These are phyloP conservation scores for Saturnispora galanensis DNA, from an alignment of 805 yeast genomes.

Conservation along the genomic window DNA sequence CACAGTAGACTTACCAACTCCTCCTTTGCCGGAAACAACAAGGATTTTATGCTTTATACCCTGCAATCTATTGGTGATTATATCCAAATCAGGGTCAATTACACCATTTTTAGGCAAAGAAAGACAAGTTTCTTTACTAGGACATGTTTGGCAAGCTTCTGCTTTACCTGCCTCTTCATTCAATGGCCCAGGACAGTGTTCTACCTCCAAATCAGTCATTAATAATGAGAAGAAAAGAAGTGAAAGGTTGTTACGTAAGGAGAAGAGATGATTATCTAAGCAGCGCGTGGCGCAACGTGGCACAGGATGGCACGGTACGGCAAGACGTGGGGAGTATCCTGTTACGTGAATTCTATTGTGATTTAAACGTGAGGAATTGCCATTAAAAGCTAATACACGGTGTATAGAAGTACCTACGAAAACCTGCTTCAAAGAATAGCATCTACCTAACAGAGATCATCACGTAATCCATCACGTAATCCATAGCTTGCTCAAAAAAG, in stretches of 20 bases:
- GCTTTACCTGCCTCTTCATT: constrained; percentile 88
- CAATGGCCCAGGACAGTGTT: constrained; percentile 98
- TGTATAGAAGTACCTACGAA: too few relatives aligned
- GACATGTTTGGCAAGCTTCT: constrained; percentile 92
- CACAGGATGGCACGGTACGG: too few relatives aligned
- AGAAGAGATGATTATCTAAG: too few relatives aligned
- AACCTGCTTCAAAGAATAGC: too few relatives aligned
- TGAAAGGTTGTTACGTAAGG: neutral
- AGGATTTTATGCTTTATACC: constrained; percentile 67
- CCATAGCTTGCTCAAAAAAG: too few relatives aligned
- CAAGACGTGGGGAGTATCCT: too few relatives aligned
- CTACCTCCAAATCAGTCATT: constrained; percentile 23
- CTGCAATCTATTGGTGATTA: constrained; percentile 57
- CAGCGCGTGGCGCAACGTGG: too few relatives aligned
- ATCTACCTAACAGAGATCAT: too few relatives aligned
- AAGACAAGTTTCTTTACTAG: constrained; percentile 84
- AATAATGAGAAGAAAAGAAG: neutral
- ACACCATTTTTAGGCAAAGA: constrained; percentile 64
- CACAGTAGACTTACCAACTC: constrained; percentile 96
- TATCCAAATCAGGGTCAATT: constrained; percentile 87
- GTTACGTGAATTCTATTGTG: neutral
- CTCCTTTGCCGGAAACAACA: constrained; percentile 80
- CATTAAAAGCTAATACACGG: too few relatives aligned
- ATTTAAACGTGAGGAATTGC: too few relatives aligned
- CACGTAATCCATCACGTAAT: too few relatives aligned